Evolutionary conservation across 2,329 filamentous ascomycete genomes (phyloP), one percentile per base, ranked within the genome.

Genomic region (Venturia asperata): DNA sequence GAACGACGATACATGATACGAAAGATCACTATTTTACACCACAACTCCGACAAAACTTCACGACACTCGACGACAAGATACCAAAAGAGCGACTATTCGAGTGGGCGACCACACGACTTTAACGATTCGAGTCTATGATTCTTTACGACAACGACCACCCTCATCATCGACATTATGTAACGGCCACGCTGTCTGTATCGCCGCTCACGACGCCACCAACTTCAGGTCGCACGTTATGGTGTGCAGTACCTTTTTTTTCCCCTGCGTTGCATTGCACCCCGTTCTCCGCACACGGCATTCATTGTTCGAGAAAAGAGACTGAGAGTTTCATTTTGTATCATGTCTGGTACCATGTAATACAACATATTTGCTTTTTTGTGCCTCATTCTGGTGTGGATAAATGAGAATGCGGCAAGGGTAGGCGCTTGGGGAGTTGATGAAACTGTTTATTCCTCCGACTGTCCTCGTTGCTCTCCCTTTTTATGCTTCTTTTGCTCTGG

Each of bases 41-140:
- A 65, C 52, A 34, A 21, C 39, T 58, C 43, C 62, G n/a, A 30
- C 43, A 37, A 63, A 49, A 52, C 24, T 60, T 65, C n/a, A 65
- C 64, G 64, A 65, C 47, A 58, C 47, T 58, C 47, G 39, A 47
- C 56, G 64, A 65, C 64, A 47, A 61, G 41, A 64, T 64, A 64
- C 63, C 63, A 64, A 15, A 64, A 64, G 63, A 64, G 45, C 63
- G 43, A 64, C 24, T 39, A 10, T 47, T 52, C 41, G 42, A 47
- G 63, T 58, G 64, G 64, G 64, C 64, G 58, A 65, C 52, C 64
- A 58, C 64, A 62, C 64, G 39, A 41, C 56, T 49, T 49, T 65
- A 42, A 65, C 64, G 64, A 65, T 19, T 65, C 64, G 39, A 62
- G 64, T 62, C 64, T 58, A 64, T 49, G 63, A 64, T 19, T 58